Base-by-base conservation (phyloP, 257 asterid species). In the Agastache rugosa region DNA sequence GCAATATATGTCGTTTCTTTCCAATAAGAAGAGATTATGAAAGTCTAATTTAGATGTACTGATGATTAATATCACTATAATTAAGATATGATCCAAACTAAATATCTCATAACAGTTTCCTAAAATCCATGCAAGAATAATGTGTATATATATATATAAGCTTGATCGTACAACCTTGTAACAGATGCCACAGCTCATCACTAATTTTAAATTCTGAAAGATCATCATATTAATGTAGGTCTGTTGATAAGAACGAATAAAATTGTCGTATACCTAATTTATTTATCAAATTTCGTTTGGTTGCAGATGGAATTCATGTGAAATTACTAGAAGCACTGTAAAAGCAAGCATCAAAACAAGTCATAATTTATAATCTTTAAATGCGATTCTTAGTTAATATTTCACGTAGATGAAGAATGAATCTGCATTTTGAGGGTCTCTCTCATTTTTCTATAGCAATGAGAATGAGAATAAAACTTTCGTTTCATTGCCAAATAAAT, bases 151-250 rank as follows among this genome's bases (percentile, higher is more conserved):
- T 41, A 48, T 58, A 23, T 47, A 68, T 6, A 7, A 56, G 55
- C 22, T 47, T 77, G 79, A 67, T 14, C 39, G 70, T 15, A 19
- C 42, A 19, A 59, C 73, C 76, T 74, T 39, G 77, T 72, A 72
- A 78, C 27, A 61, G 42, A 67, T 72, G 79, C 68, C 16, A 70
- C 63, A 75, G 59, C 80, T 72, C 64, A 72, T 75, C 73, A 61
- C 39, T 67, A 6, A 23, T 67, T 67, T 61, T 27, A 42, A 74
- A 74, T 77, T 77, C 14, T 39, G 63, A 62, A 63, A 20, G 67
- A 73, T 77, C 34, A 65, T 45, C 70, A 47, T 14, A 25, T 50
- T 31, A 31, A 4, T 50, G 9, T n/a, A 15, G 20, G 37, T 31
- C 37, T 31, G 66, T 69, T 81, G 80, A 69, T 69, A 77, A 63